These are phyloP conservation scores for Paramecium octaurelia DNA, from an alignment of 73 alveolate genomes.

Conservation along the genomic window DNA sequence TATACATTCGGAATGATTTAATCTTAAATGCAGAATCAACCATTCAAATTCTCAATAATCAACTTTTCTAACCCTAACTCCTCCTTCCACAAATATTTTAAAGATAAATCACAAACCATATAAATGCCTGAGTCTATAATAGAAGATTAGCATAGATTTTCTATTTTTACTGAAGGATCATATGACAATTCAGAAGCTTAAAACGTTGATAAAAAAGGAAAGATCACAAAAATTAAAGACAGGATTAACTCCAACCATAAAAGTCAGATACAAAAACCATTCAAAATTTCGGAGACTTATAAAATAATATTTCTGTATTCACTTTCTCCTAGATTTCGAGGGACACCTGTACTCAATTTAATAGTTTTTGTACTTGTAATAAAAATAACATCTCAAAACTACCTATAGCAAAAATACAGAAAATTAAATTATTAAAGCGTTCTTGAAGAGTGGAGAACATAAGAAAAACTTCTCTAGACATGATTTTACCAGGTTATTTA, in stretches of 20 bases:
- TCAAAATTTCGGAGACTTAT: conserved; percentile 38
- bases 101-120: neutral
- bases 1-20: neutral
- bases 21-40: neutral
- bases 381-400: too few species aligned
- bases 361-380: too few species aligned
- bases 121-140: neutral
- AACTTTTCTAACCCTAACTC: neutral
- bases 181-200: neutral
- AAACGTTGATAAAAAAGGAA: neutral
- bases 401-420: neutral
- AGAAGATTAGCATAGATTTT: neutral
- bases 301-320: conserved; percentile 9
- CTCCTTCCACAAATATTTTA: neutral
- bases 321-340: neutral
- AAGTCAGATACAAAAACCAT: conserved; percentile 35
- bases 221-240: neutral
- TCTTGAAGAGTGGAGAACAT: conserved; percentile 8
- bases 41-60: neutral
- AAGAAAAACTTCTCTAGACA: conserved; percentile 35
- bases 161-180: neutral
- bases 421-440: neutral
- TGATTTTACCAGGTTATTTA: conserved; percentile 25
- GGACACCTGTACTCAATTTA: too few species aligned
- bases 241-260: neutral